Evolutionary conservation across 805 yeast genomes (phyloP), one percentile per base, ranked within the genome.

Genomic region (Saturnispora dispora): DNA sequence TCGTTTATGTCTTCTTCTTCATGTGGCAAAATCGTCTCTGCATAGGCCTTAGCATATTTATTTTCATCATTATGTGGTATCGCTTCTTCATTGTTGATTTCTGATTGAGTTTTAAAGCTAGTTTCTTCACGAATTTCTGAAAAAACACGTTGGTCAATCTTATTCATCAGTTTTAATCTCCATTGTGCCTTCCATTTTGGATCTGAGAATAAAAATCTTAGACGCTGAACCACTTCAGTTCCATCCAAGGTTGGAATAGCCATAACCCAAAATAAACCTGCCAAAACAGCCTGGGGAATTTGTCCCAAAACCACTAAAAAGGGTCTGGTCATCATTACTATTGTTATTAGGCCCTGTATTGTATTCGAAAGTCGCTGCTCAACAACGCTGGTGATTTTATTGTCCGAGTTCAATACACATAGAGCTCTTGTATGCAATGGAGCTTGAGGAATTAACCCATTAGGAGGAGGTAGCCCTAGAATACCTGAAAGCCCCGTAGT

Each of bases 401-500:
- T 62, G 49, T 68, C 66, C 48, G 64, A 63, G 48, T 75, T 74
- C 55, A 74, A 74, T 13, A 85, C 81, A 41, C 88, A 76, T 30
- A 91, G 67, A 0, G 96, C 79, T 41, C 76, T 78, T 0, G 98
- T 89, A 60, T 91, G 99, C 35, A 93, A 63, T 2, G 98, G 98
- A 0, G 99, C 98, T 65, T 91, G 99, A 1, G 99, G 99, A 43
- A 91, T 91, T 32, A 91, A 72, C 0, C 99, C 99, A 67, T 93
- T 93, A 0, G 98, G 98, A 2, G 97, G 89, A 0, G 98, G 99
- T 2, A 93, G 74, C 0, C 98, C 99, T 10, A 91, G 62, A 1
- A 91, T 66, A 0, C 98, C 98, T 3, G 96, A 74, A 1, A 91
- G 65, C 0, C 96, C 95, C 0, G 98, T 93, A 5, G 90, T 84